Percentiles rank a stretch among this genome's conserved stretches.
These are phyloP conservation scores for Fusarium sororula DNA, from an alignment of 2,329 filamentous ascomycete genomes.

Conservation along the genomic window DNA sequence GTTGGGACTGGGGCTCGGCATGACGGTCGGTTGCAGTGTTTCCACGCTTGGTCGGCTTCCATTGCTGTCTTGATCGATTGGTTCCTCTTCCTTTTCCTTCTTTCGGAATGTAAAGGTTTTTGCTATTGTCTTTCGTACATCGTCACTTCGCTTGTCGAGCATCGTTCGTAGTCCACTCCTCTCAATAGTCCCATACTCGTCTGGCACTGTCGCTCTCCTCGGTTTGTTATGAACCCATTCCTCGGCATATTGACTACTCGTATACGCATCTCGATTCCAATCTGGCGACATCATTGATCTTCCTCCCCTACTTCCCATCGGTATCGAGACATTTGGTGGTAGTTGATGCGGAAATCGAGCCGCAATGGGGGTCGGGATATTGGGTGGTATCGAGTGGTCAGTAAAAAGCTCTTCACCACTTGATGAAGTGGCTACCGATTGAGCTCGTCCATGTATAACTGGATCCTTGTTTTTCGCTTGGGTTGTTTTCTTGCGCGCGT, in stretches of 20 bases:
- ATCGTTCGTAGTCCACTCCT: conserved; percentile 62
- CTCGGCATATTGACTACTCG: conserved; percentile 46
- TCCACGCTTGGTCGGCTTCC: conserved; percentile 35
- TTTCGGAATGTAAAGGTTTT: conserved; percentile 63
- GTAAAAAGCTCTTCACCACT: conserved; percentile 52
- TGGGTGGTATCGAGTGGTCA: conserved; percentile 50
- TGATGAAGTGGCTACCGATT: conserved; percentile 49
- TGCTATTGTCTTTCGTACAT: conserved; percentile 61
- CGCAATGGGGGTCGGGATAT: conserved; percentile 52
- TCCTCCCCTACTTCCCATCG: background rate
- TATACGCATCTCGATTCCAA: conserved; percentile 28
- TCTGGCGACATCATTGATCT: conserved; percentile 29
- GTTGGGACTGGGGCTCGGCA: conserved; percentile 8
- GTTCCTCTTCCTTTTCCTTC: conserved; percentile 54
- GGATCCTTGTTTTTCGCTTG: conserved; percentile 53
- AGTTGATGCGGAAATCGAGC: conserved; percentile 52
- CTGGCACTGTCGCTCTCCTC: conserved; percentile 53
- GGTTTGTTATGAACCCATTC: conserved; percentile 56
- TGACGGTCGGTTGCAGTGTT: conserved; percentile 29
- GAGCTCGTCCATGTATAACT: conserved; percentile 41
- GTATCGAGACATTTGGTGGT: background rate
- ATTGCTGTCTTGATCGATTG: conserved; percentile 19
- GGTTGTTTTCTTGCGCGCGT: conserved; percentile 67
- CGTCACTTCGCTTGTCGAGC: conserved; percentile 66
- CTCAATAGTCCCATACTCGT: conserved; percentile 64